These are phyloP conservation scores for Dipodascus albidus DNA, from an alignment of 805 yeast genomes.

Conservation along the genomic window DNA sequence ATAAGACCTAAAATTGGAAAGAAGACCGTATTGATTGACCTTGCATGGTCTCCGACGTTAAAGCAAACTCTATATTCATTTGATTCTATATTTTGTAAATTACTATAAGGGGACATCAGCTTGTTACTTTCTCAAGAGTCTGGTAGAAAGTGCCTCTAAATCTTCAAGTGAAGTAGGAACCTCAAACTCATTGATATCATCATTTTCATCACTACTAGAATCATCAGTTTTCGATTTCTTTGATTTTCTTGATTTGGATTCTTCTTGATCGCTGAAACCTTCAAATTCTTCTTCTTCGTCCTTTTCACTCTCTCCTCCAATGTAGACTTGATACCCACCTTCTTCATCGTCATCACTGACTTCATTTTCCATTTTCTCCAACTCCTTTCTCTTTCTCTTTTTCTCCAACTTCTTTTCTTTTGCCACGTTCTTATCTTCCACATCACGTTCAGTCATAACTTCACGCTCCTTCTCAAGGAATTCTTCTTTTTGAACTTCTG, in stretches of 20 bases:
- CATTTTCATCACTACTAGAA: slow-evolving; percentile 23
- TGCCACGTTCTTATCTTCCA: slow-evolving; percentile 65
- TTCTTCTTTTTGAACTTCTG: slow-evolving; percentile 50
- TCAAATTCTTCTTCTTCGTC: slow-evolving; percentile 15
- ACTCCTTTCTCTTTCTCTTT: slow-evolving; percentile 83
- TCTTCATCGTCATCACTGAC: slow-evolving; percentile 25
- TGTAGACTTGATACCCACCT: slow-evolving; percentile 23
- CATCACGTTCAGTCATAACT: slow-evolving; percentile 61
- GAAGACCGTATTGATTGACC: too few relatives aligned
- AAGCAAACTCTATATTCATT: too few relatives aligned
- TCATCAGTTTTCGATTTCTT: slow-evolving; percentile 26
- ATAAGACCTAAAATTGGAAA: too few relatives aligned
- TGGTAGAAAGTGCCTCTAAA: slow-evolving; percentile 52
- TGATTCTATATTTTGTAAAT: too few relatives aligned
- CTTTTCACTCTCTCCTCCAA: slow-evolving; percentile 18
- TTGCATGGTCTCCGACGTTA: too few relatives aligned
- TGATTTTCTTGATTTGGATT: slow-evolving; percentile 27
- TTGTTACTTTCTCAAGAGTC: slow-evolving; percentile 12
- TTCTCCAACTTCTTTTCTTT: slow-evolving; percentile 73
- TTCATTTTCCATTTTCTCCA: slow-evolving; percentile 34
- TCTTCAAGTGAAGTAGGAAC: slow-evolving; percentile 89
- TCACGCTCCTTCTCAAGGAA: slow-evolving; percentile 58
- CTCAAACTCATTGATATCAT: slow-evolving; percentile 56
- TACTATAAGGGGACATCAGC: too few relatives aligned
- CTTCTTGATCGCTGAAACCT: slow-evolving; percentile 22